phyloP scores from a whole-genome alignment of 352 stramenopile genomes.

The Globisporangium spinosum region DNA sequence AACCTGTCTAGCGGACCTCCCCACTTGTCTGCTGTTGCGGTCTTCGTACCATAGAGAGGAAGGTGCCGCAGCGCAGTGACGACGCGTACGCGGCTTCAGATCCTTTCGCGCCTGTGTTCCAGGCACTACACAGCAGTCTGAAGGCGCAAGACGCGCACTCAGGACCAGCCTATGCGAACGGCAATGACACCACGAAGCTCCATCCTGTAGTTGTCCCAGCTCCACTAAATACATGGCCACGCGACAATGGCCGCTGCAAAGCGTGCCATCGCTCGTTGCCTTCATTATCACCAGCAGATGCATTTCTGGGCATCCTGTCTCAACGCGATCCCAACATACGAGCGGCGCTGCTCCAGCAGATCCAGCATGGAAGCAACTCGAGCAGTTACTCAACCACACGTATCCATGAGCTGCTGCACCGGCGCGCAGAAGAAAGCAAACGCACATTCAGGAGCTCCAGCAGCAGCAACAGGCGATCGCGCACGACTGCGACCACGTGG shows the following conservation, averaged over 20 bases:
- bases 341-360: constrained; percentile 1
- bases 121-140: constrained; percentile 13
- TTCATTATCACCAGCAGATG: not conserved
- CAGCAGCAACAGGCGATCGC: constrained; percentile 13
- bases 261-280: not conserved
- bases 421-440: not conserved
- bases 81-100: not conserved
- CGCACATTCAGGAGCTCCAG: not conserved
- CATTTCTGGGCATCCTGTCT: not conserved
- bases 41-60: too few species aligned
- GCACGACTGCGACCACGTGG: constrained; percentile 13
- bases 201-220: not conserved
- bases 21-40: not conserved
- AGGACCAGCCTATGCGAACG: not conserved
- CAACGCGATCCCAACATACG: not conserved
- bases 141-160: constrained; percentile 1
- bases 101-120: constrained; percentile 14
- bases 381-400: not conserved
- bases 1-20: not conserved
- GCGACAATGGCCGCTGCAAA: not conserved
- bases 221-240: constrained; percentile 7
- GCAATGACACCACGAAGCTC: not conserved
- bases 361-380: not conserved
- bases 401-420: constrained; percentile 8
- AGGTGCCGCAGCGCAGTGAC: not conserved